Conservation (phyloP, 139 green algal species). For the Raphidocelis subcapitata region DNA sequence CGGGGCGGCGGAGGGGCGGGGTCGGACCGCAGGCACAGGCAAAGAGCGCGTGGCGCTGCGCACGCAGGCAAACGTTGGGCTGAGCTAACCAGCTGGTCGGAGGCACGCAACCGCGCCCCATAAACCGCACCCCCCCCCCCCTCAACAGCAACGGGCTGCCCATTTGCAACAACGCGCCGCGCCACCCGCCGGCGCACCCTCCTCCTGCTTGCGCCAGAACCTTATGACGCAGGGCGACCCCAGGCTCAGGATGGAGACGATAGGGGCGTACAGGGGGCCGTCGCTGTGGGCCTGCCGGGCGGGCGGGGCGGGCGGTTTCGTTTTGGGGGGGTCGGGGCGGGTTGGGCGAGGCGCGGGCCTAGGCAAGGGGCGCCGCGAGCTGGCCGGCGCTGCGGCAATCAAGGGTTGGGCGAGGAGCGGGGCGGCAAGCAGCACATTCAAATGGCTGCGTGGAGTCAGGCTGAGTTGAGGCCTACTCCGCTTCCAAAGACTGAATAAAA, state of each 20-base stretch:
- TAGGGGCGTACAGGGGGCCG: conserved; percentile 57
- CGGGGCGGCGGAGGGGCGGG: background rate
- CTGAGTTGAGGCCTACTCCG: no score
- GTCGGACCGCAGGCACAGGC: background rate
- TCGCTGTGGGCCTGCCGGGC: conserved; percentile 64
- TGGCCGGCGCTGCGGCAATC: background rate
- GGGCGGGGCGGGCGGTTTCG: no score
- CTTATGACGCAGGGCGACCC: conserved; percentile 54
- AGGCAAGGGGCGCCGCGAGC: background rate
- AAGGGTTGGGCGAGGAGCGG: background rate
- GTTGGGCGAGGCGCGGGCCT: background rate
- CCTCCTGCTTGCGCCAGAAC: conserved; percentile 52
- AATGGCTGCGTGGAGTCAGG: background rate
- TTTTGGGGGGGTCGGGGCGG: background rate
- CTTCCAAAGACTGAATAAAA: background rate
- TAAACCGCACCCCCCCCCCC: background rate
- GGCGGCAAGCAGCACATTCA: background rate
- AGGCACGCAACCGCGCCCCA: background rate
- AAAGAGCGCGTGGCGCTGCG: background rate
- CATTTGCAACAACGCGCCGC: no score
- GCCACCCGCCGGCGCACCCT: conserved; percentile 6
- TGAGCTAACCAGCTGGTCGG: background rate
- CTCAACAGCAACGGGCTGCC: no score
- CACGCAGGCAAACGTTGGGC: background rate
- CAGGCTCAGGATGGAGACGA: conserved; percentile 60